Percentiles rank a stretch among this genome's conserved stretches.
phyloP scores from a whole-genome alignment of 345 rosid species.

The Geranium brycei region DNA sequence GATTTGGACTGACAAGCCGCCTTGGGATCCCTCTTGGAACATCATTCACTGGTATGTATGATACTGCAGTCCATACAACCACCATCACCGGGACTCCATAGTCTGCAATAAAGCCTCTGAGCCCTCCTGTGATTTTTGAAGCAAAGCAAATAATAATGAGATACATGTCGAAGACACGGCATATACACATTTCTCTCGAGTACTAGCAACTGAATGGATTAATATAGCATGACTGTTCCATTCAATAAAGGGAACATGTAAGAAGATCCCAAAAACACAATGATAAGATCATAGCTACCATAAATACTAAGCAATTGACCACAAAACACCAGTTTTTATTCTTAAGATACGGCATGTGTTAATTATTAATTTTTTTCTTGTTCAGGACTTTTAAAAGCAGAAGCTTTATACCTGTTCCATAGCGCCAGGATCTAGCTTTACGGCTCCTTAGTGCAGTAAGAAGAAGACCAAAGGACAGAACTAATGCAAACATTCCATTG shows the following conservation, averaged over 20 bases:
- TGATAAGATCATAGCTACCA: background rate
- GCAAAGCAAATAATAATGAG: slow-evolving; percentile 1
- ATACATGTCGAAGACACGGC: background rate
- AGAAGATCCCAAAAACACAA: slow-evolving; percentile 1
- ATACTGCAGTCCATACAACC: slow-evolving; percentile 44
- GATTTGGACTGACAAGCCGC: slow-evolving; percentile 55
- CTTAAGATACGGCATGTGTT: background rate
- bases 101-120: slow-evolving; percentile 46
- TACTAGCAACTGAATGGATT: slow-evolving; percentile 5
- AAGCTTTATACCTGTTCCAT: slow-evolving; percentile 35
- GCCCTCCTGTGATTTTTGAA: slow-evolving; percentile 24
- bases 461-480: slow-evolving; percentile 47
- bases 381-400: background rate
- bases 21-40: slow-evolving; percentile 51
- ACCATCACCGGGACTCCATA: slow-evolving; percentile 57
- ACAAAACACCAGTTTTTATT: background rate
- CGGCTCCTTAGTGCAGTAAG: slow-evolving; percentile 47
- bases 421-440: slow-evolving; percentile 49
- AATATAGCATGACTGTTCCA: background rate
- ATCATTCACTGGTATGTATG: slow-evolving; percentile 38
- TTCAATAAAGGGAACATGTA: background rate
- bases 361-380: background rate
- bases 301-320: background rate
- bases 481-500: slow-evolving; percentile 57
- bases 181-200: background rate